Percentiles rank a stretch among this genome's conserved stretches.
These are phyloP conservation scores for Schoenoplectus tabernaemontani DNA, from an alignment of 202 grass and related monocot species.

Conservation along the genomic window DNA sequence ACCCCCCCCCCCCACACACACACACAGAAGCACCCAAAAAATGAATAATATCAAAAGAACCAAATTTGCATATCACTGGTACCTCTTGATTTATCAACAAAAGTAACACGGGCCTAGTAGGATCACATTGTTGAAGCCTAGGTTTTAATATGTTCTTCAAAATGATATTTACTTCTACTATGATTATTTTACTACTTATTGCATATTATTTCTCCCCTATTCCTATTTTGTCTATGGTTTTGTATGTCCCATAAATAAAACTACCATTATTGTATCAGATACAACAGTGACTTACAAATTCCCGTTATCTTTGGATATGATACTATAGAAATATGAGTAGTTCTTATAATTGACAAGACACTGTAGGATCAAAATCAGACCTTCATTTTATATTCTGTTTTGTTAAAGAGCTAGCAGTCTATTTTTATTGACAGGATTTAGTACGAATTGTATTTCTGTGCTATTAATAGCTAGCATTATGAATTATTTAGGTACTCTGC, in stretches of 20 bases:
- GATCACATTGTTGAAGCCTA: not conserved
- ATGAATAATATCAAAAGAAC: not conserved
- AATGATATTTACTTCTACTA: not conserved
- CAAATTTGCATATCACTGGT: no score
- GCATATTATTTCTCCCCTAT: not conserved
- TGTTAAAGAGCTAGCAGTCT: not conserved
- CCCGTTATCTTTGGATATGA: not conserved
- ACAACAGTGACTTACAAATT: not conserved
- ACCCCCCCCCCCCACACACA: no score
- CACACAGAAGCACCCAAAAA: no score
- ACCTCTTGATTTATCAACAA: not conserved
- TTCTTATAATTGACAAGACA: conserved; percentile 1
- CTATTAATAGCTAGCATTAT: not conserved
- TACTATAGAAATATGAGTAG: not conserved
- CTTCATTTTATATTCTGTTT: not conserved
- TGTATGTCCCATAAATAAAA: not conserved
- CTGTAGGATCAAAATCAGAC: not conserved
- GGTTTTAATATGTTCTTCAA: not conserved
- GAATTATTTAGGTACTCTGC: not conserved
- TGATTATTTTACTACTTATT: not conserved
- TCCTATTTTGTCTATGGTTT: not conserved
- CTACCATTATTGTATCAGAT: not conserved
- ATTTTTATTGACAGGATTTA: not conserved
- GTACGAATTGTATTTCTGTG: not conserved
- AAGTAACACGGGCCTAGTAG: not conserved